Conservation (phyloP, 352 stramenopile genomes). For the Pythium phragmiticola region DNA sequence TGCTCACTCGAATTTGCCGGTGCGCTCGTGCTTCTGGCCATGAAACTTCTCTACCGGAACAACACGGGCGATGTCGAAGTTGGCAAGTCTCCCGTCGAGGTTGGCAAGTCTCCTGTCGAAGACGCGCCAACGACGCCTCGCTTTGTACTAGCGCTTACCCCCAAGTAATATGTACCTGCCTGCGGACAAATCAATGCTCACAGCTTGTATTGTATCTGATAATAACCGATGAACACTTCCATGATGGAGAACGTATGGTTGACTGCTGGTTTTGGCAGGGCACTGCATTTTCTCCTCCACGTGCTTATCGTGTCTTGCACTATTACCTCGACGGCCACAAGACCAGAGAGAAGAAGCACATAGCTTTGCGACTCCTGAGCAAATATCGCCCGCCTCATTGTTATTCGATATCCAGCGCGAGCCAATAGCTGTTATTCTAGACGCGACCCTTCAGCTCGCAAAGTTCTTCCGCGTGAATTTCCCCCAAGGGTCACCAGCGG, state of each 20-base stretch:
- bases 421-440: too few species aligned
- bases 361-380: too few species aligned
- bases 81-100: neutral
- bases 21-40: constrained; percentile 32
- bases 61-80: neutral
- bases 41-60: constrained; percentile 42
- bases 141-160: neutral
- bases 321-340: too few species aligned
- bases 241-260: too few species aligned
- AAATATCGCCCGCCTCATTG: too few species aligned
- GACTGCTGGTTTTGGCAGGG: too few species aligned
- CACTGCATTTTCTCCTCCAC: too few species aligned
- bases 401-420: too few species aligned
- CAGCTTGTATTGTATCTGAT: neutral
- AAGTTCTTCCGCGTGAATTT: neutral
- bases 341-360: too few species aligned
- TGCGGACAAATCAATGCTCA: neutral
- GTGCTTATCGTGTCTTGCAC: too few species aligned
- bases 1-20: constrained; percentile 37
- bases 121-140: neutral
- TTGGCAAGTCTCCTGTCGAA: neutral
- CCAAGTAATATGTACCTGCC: neutral
- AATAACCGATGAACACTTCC: too few species aligned
- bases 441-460: neutral
- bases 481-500: neutral